Evolutionary conservation across 1,284 basidiomycete genomes (phyloP), one percentile per base, ranked within the genome.

Genomic region (Fistulina hepatica): DNA sequence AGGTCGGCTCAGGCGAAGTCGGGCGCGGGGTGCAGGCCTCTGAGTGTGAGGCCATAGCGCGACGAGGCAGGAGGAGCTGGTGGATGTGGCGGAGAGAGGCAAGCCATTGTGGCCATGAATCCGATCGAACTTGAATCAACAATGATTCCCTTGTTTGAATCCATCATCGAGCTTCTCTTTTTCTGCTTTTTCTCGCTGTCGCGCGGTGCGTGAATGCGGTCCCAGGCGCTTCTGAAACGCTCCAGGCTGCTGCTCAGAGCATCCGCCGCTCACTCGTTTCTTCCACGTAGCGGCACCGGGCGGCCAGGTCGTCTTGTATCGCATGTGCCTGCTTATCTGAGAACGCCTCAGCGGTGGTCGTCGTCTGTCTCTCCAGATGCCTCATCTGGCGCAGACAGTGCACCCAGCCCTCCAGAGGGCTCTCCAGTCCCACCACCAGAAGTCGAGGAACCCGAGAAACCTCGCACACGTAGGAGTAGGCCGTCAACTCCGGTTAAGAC

Each of bases 191-290:
- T 13, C 28, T 13, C 11, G 28, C 28, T 13, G 10, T 19, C 19
- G 10, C 10, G 25, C 25, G 12, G 25, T 12, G 12, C 15, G 9
- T 31, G 15, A 31, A 76, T 77, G 74, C 69, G 69, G 52, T 68
- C 73, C 49, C 66, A 67, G 51, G 56, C 64, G 32, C 50, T 76
- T 39, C 53, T 75, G 43, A 67, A 65, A 41, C 63, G 70, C 56
- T 68, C 73, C 47, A 61, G 65, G 53, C 60, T 61, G 38, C 50
- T 72, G 48, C 49, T 68, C 38, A 67, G 63, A 52, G 54, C 57
- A 37, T 56, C 61, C 27, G 36, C 50, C 42, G 24, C 44, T 30
- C 39, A 44, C 39, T 33, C 32, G 20, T 17, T 26, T 8, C 34
- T 40, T 21, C 17, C 36, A 17, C 19, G 31, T 27, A 56, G 56